These are phyloP conservation scores for Botrytis pseudocinerea DNA, from an alignment of 2,329 filamentous ascomycete genomes.

Conservation along the genomic window DNA sequence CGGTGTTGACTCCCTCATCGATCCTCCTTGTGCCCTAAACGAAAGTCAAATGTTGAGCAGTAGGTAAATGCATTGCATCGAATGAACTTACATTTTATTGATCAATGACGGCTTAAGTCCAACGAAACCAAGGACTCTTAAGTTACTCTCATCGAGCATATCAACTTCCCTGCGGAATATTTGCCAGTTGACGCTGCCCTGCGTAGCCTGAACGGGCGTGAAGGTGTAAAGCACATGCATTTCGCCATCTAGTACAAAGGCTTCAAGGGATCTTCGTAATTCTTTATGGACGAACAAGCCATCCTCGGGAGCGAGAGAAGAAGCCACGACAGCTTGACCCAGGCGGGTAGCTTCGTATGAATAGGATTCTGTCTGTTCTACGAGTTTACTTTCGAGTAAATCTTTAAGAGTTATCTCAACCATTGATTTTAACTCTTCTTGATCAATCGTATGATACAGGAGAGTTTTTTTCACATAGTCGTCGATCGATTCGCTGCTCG, in stretches of 20 bases:
- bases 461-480: constrained; percentile 71
- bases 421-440: constrained; percentile 51
- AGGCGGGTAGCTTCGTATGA: constrained; percentile 63
- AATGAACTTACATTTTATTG: constrained; percentile 60
- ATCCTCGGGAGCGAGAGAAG: constrained; percentile 72
- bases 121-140: constrained; percentile 67
- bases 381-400: constrained; percentile 55
- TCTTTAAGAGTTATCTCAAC: constrained; percentile 61
- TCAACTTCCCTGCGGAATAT: constrained; percentile 73
- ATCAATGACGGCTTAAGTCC: constrained; percentile 68
- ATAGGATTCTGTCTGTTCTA: constrained; percentile 51
- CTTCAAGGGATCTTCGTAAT: constrained; percentile 63
- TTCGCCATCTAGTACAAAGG: constrained; percentile 79
- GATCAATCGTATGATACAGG: constrained; percentile 58
- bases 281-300: constrained; percentile 73
- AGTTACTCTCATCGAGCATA: constrained; percentile 66
- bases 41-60: background rate
- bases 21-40: constrained; percentile 64
- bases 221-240: constrained; percentile 80
- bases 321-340: constrained; percentile 70
- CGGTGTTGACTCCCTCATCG: constrained; percentile 61
- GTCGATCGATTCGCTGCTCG: constrained; percentile 61
- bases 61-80: background rate
- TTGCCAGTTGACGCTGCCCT: constrained; percentile 66
- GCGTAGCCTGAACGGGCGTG: constrained; percentile 65